Percentiles rank a stretch among this genome's conserved stretches.
Conservation (phyloP, 345 rosid species). For the Corymbia maculata region DNA sequence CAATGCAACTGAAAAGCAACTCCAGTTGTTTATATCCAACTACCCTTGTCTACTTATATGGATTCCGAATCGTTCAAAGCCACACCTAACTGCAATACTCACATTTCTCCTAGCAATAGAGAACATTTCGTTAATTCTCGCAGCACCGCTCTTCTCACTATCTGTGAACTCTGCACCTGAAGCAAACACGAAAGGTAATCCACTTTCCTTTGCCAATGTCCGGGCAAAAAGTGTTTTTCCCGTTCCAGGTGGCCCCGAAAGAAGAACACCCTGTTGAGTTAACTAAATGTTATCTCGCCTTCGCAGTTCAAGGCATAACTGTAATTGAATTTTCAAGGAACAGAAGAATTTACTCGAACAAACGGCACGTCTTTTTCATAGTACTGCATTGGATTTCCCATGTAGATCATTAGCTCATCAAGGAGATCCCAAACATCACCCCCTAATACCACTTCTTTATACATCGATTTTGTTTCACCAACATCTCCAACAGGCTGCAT, state of each 20-base stretch:
- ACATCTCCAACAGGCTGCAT: conserved; percentile 89
- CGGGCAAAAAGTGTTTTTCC: conserved; percentile 98
- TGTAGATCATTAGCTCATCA: conserved; percentile 90
- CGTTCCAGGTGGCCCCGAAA: conserved; percentile 98
- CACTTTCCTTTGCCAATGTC: conserved; percentile 92
- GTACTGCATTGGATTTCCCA: conserved; percentile 92
- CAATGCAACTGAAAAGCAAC: neutral
- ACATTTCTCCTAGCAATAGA: conserved; percentile 89
- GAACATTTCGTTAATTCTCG: conserved; percentile 89
- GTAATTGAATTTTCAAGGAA: neutral
- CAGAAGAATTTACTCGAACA: conserved; percentile 63
- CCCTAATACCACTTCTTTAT: conserved; percentile 90
- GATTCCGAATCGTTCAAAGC: neutral
- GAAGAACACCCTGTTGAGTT: conserved; percentile 74
- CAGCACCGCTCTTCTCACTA: conserved; percentile 87
- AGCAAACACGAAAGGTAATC: conserved; percentile 91
- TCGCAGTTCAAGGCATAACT: neutral
- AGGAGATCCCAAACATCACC: conserved; percentile 99
- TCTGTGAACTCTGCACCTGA: conserved; percentile 97
- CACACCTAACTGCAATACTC: conserved; percentile 8
- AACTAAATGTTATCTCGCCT: neutral
- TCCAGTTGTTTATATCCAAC: neutral
- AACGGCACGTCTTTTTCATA: conserved; percentile 76
- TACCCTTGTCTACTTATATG: neutral
- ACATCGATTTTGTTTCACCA: conserved; percentile 81